Evolutionary conservation across 2,329 filamentous ascomycete species (phyloP), one percentile per base, ranked within the genome.

Genomic region (Diaporthe eres): DNA sequence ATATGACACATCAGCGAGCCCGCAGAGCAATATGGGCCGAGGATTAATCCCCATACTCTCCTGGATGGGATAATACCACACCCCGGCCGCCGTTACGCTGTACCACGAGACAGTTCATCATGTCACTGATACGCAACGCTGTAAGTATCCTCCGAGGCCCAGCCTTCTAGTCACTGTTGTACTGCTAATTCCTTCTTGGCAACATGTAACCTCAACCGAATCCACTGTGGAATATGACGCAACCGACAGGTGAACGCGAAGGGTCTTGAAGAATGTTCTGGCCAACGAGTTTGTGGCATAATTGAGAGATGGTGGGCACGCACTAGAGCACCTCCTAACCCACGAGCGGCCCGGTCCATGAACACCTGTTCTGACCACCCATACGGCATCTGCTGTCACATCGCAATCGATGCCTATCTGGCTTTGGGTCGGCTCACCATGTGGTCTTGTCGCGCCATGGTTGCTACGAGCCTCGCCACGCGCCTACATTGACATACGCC

Each of bases 121-220:
- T 65, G 58, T 39, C 58, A 44, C 60, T 47, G 25, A 44, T 57
- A 57, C 71, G 47, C 19, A 49, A 49, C 37, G n/a, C 1, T 22
- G 9, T 25, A 3, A 13, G 31, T 22, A 44, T 57, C 55, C n/a
- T n/a, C 42, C 25, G 55, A 15, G 22, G 42, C n/a, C 28, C 19
- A 10, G 5, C 22, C 31, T 39, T 34, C 70, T 19, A 39, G 42
- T 37, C 4, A 31, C 19, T 8, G 44, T 31, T 47, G 57, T n/a
- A 63, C 28, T 44, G 31, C 57, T 61, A 53, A n/a, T 19, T 34
- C 7, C n/a, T 12, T 28, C 22, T 53, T 51, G 63, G 65, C 65
- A 70, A 22, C 49, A 55, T 55, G 65, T 42, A 55, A 55, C 65
- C 34, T 70, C 47, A 19, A 42, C n/a, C 34, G n/a, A 53, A 55